A percentile compares a stretch with the other conserved stretches of the same genome.
These are phyloP conservation scores for Trichoderma arundinaceum DNA, from an alignment of 2,329 filamentous ascomycete species.

Conservation along the genomic window DNA sequence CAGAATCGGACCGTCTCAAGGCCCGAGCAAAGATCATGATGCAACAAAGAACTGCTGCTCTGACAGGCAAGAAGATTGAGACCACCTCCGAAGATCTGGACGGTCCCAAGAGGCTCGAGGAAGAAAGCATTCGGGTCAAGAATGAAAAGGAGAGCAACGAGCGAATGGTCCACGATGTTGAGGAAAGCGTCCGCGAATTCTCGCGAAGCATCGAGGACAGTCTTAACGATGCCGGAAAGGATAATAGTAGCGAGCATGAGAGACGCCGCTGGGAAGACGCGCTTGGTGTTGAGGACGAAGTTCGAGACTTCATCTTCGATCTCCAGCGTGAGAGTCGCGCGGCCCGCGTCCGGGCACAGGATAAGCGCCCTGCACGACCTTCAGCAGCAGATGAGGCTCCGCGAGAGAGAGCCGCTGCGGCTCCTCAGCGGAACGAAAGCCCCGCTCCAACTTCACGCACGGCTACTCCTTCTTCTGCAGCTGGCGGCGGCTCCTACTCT, in stretches of 20 bases:
- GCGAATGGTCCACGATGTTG: conserved; percentile 93
- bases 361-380: conserved; percentile 55
- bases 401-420: conserved; percentile 41
- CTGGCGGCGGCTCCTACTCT: conserved; percentile 72
- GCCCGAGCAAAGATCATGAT: conserved; percentile 97
- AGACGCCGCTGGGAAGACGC: conserved; percentile 93
- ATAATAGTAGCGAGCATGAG: conserved; percentile 84
- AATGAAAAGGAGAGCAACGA: conserved; percentile 93
- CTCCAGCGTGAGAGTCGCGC: conserved; percentile 85
- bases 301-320: conserved; percentile 98
- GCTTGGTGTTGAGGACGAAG: conserved; percentile 92
- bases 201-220: conserved; percentile 82
- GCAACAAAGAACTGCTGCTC: conserved; percentile 92
- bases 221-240: conserved; percentile 79
- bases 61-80: conserved; percentile 83
- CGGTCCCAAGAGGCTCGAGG: conserved; percentile 83
- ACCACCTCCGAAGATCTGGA: conserved; percentile 72
- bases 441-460: conserved; percentile 60
- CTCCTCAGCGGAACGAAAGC: conserved; percentile 48
- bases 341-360: conserved; percentile 68
- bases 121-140: conserved; percentile 80
- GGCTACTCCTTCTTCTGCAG: conserved; percentile 47
- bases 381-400: conserved; percentile 52
- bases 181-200: conserved; percentile 93
- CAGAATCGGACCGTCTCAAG: conserved; percentile 92